Conservation (phyloP, 768 basidiomycete species). For the Rhizopogon sp. region DNA sequence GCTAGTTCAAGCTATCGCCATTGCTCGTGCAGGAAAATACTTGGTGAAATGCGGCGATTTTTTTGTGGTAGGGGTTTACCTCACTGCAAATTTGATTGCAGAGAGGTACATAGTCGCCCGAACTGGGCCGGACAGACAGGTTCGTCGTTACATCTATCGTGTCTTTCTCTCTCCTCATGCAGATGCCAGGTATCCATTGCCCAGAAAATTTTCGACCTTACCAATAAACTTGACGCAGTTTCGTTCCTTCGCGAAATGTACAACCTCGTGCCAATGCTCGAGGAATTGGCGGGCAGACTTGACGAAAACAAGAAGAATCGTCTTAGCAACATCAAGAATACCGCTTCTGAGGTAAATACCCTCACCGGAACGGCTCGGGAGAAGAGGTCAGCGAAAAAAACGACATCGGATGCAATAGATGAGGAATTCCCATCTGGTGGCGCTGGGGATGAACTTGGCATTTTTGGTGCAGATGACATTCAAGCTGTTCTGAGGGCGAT, state of each 20-base stretch:
- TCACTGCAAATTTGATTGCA: not conserved
- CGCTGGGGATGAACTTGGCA: not conserved
- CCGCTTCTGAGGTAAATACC: too few species aligned
- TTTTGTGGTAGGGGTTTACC: slow-evolving; percentile 11
- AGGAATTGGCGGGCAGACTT: not conserved
- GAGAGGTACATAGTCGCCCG: slow-evolving; percentile 6
- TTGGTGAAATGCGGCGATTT: not conserved
- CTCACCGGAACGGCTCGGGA: too few species aligned
- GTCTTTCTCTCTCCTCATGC: not conserved
- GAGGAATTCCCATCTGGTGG: too few species aligned
- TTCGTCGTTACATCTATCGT: not conserved
- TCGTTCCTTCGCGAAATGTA: slow-evolving; percentile 1
- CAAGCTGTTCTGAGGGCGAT: not conserved
- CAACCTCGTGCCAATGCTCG: too few species aligned
- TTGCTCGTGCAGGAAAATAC: not conserved
- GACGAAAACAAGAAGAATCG: too few species aligned
- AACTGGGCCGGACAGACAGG: not conserved
- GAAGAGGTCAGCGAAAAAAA: too few species aligned
- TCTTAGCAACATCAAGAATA: too few species aligned
- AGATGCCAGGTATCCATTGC: slow-evolving; percentile 4
- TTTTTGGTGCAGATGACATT: slow-evolving; percentile 1
- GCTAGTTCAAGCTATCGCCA: slow-evolving; percentile 11
- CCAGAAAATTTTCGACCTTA: not conserved
- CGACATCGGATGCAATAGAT: too few species aligned
- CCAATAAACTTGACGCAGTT: not conserved